Percentiles rank a stretch among this genome's conserved stretches.
These are phyloP conservation scores for Leccinum glutinopallens DNA, from an alignment of 1,284 basidiomycete genomes.

Conservation along the genomic window DNA sequence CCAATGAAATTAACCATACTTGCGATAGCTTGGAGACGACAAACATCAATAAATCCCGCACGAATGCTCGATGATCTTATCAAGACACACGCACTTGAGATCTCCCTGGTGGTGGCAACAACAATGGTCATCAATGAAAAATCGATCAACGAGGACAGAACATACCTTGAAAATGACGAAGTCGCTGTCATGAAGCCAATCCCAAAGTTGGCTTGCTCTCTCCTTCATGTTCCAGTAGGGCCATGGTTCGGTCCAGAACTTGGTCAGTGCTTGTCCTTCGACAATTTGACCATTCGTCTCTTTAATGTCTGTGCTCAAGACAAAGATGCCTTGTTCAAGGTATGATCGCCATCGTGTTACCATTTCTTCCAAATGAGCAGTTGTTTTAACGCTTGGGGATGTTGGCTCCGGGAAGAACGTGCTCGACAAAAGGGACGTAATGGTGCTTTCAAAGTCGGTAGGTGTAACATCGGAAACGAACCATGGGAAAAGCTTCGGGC, in stretches of 20 bases:
- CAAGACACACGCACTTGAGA: constrained; percentile 64
- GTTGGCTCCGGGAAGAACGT: constrained; percentile 50
- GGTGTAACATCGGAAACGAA: constrained; percentile 93
- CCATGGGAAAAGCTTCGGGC: constrained; percentile 90
- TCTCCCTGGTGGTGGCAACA: constrained; percentile 63
- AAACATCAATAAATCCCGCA: constrained; percentile 6
- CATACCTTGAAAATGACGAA: constrained; percentile 91
- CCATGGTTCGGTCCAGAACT: constrained; percentile 86
- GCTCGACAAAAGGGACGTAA: constrained; percentile 55
- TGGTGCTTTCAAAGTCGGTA: constrained; percentile 65
- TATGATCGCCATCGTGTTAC: constrained; percentile 76
- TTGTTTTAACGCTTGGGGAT: constrained; percentile 23
- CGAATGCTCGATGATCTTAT: constrained; percentile 3
- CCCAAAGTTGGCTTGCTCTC: constrained; percentile 61
- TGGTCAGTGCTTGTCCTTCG: constrained; percentile 37
- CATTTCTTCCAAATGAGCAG: constrained; percentile 58
- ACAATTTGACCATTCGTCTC: constrained; percentile 19
- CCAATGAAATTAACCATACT: constrained; percentile 50
- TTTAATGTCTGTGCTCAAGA: constrained; percentile 56
- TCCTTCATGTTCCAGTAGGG: constrained; percentile 82
- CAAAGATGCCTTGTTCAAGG: constrained; percentile 70
- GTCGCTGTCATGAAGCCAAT: constrained; percentile 61
- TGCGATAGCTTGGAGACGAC: constrained; percentile 65
- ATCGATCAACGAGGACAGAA: not conserved
- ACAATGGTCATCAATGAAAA: constrained; percentile 4